phyloP scores from a whole-genome alignment of 2,329 filamentous ascomycete species.

The Kalaharituber pfeilii region DNA sequence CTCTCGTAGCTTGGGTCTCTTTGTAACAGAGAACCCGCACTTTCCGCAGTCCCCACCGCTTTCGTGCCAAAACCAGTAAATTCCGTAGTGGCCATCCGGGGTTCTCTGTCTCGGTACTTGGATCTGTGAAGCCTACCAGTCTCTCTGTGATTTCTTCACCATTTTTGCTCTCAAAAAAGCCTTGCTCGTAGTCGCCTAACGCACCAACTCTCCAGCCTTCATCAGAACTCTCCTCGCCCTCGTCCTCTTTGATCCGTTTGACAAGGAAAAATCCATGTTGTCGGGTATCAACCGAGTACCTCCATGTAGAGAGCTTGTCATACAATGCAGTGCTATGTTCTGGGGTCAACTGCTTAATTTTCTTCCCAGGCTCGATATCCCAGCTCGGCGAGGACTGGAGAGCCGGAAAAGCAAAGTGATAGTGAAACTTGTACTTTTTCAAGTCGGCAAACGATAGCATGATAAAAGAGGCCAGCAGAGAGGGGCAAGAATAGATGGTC shows the following conservation, averaged over 20 bases:
- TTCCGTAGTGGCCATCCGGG: conserved; percentile 91
- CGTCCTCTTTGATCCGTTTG: conserved; percentile 45
- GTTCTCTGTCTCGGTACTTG: conserved; percentile 72
- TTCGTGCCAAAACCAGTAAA: conserved; percentile 64
- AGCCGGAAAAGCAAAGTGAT: conserved; percentile 93
- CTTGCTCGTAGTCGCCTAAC: conserved; percentile 61
- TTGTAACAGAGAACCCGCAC: conserved; percentile 81
- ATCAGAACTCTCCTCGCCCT: conserved; percentile 28
- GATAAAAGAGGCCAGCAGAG: conserved; percentile 72
- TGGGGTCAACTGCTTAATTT: conserved; percentile 38
- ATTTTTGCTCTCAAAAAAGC: conserved; percentile 51
- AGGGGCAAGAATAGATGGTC: conserved; percentile 87
- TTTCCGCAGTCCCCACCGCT: conserved; percentile 58
- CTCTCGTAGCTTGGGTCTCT: conserved; percentile 58
- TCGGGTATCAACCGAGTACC: conserved; percentile 58
- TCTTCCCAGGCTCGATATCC: conserved; percentile 39
- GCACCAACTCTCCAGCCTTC: conserved; percentile 56
- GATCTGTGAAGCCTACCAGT: conserved; percentile 77
- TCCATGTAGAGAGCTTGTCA: conserved; percentile 74
- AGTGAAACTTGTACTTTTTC: conserved; percentile 95
- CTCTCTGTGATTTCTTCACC: conserved; percentile 39
- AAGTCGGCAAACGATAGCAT: conserved; percentile 86
- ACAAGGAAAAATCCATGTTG: conserved; percentile 95
- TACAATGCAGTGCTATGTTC: conserved; percentile 63
- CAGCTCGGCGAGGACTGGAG: conserved; percentile 76